Evolutionary conservation across 805 yeast species (phyloP).

Genomic region (Zygotorulaspora florentina): DNA sequence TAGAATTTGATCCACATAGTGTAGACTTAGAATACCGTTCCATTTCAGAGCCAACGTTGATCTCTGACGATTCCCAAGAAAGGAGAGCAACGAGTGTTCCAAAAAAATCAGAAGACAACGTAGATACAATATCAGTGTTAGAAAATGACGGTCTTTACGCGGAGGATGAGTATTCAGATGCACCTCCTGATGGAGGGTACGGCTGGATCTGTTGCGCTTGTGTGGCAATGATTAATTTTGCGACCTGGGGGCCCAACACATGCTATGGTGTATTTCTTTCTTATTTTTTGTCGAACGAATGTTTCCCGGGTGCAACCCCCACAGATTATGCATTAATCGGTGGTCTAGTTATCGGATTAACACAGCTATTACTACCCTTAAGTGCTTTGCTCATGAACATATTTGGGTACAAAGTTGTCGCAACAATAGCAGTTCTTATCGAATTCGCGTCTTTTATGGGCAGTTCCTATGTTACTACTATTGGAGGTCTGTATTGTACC

Average conservation of each 20-base stretch:
- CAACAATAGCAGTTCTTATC: conserved; percentile 45
- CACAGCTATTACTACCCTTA: conserved; percentile 60
- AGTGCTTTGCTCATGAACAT: conserved; percentile 44
- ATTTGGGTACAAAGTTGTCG: conserved; percentile 46
- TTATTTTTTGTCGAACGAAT: conserved; percentile 46
- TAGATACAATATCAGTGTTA: too few relatives aligned
- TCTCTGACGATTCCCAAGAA: too few relatives aligned
- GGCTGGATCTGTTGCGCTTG: conserved; percentile 61
- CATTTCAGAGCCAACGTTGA: too few relatives aligned
- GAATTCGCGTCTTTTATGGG: conserved; percentile 53
- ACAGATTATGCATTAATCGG: conserved; percentile 63
- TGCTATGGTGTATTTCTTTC: conserved; percentile 62
- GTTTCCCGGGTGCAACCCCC: conserved; percentile 51
- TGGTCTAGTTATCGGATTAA: conserved; percentile 52
- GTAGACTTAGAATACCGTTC: too few relatives aligned
- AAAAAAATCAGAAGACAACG: too few relatives aligned
- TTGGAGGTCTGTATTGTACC: conserved; percentile 64
- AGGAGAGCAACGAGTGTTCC: too few relatives aligned
- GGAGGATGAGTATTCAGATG: conserved; percentile 12
- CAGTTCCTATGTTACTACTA: conserved; percentile 52
- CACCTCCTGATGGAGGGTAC: conserved; percentile 62
- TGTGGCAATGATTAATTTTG: conserved; percentile 46
- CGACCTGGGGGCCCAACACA: conserved; percentile 68
- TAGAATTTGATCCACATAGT: too few relatives aligned
- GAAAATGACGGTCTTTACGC: too few relatives aligned